A percentile compares a stretch with the other conserved stretches of the same genome.
phyloP scores from a whole-genome alignment of 352 stramenopile species.

The Chrysophaeum taylorii region DNA sequence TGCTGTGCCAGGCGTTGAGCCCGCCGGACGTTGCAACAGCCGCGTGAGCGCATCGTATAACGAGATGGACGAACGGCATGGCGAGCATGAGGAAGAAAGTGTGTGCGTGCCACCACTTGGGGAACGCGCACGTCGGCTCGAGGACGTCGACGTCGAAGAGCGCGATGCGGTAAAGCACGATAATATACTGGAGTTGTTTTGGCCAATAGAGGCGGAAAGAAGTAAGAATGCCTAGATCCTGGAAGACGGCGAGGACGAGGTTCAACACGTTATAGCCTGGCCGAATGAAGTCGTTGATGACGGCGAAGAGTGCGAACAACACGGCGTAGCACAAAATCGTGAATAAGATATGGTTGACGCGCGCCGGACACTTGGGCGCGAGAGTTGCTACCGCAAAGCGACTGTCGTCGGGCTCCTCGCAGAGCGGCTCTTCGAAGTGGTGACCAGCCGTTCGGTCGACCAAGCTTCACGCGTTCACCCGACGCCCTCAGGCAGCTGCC shows the following conservation, averaged over 20 bases:
- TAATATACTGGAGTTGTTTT: not conserved
- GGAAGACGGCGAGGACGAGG: not conserved
- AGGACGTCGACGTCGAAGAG: constrained; percentile 1
- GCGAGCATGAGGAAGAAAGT: not conserved
- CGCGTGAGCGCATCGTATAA: not conserved
- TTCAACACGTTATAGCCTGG: not conserved
- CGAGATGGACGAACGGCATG: not conserved
- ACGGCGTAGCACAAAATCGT: not conserved
- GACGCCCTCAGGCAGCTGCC: too few species aligned
- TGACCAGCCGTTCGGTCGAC: too few species aligned
- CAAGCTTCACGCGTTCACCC: too few species aligned
- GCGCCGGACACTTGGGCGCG: too few species aligned
- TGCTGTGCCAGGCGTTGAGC: not conserved
- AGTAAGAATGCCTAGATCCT: not conserved
- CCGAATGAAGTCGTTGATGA: not conserved
- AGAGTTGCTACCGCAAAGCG: too few species aligned
- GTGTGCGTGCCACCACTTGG: not conserved
- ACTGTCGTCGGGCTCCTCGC: too few species aligned
- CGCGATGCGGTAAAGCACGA: not conserved
- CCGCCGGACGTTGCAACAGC: not conserved
- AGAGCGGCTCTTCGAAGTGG: too few species aligned
- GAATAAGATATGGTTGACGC: too few species aligned
- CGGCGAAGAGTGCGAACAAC: not conserved
- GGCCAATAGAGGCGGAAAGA: not conserved
- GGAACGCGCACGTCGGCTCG: not conserved